Percentiles rank a stretch among this genome's conserved stretches.
These are phyloP conservation scores for Solanum ossicruentum DNA, from an alignment of 257 asterid species.

Conservation along the genomic window DNA sequence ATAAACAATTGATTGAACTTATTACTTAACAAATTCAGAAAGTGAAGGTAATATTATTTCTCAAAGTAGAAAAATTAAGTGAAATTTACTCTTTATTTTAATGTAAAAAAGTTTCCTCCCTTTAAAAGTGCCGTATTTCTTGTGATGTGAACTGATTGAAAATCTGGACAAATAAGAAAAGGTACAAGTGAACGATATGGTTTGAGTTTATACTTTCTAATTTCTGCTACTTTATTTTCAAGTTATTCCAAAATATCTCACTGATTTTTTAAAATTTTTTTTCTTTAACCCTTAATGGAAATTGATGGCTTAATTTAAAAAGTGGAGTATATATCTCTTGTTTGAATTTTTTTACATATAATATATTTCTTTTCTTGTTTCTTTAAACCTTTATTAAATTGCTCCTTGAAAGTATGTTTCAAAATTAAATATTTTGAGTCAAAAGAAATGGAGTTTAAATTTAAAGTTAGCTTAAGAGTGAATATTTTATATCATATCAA, in stretches of 20 bases:
- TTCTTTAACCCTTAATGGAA: background rate
- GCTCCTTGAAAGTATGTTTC: background rate
- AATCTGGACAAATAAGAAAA: background rate
- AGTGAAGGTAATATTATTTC: background rate
- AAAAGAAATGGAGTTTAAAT: too few relatives aligned
- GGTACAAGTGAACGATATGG: background rate
- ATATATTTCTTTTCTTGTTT: background rate
- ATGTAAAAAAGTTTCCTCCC: background rate
- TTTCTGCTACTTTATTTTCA: background rate
- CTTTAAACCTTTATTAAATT: background rate
- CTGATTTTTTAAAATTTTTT: background rate
- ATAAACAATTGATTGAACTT: background rate
- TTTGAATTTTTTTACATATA: background rate
- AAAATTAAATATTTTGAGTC: too few relatives aligned
- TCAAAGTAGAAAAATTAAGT: background rate
- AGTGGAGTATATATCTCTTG: background rate
- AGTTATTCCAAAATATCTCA: background rate
- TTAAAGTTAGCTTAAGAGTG: too few relatives aligned
- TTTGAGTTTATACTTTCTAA: background rate
- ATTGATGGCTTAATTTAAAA: background rate
- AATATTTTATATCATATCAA: too few relatives aligned
- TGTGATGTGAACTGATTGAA: background rate
- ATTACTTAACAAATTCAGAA: background rate
- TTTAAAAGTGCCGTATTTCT: background rate
- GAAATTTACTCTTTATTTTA: background rate